Percentiles rank a stretch among this genome's conserved stretches.
phyloP scores from a whole-genome alignment of 257 asterid genomes.

The Plantago major region DNA sequence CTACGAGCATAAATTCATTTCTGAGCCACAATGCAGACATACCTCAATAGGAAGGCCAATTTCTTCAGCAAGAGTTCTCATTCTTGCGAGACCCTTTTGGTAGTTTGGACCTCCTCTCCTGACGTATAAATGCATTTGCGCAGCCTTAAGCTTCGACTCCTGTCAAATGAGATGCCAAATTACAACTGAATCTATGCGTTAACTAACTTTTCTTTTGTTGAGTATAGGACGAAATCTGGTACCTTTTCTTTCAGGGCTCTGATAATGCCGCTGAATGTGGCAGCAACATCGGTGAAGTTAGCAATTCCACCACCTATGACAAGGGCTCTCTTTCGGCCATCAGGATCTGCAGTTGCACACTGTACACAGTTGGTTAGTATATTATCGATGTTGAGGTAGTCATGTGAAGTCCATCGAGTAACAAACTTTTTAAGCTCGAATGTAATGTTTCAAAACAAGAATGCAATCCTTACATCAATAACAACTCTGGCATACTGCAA shows the following conservation, averaged over 20 bases:
- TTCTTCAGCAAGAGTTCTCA: conserved; percentile 87
- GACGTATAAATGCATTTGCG: conserved; percentile 73
- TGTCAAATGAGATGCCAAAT: conserved; percentile 20
- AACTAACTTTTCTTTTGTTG: background rate
- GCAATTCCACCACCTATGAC: conserved; percentile 96
- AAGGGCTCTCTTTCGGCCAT: conserved; percentile 83
- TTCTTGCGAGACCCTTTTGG: conserved; percentile 84
- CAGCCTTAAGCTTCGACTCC: conserved; percentile 95
- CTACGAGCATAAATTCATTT: too few species aligned
- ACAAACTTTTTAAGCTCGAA: too few species aligned
- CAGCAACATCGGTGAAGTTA: conserved; percentile 92
- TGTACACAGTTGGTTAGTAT: conserved; percentile 23
- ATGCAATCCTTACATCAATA: conserved; percentile 57
- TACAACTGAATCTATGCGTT: background rate
- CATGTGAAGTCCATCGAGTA: background rate
- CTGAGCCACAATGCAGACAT: background rate
- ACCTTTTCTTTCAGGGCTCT: conserved; percentile 93
- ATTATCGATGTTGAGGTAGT: background rate
- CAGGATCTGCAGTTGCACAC: conserved; percentile 97
- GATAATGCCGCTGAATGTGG: conserved; percentile 86
- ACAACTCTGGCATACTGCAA: conserved; percentile 96
- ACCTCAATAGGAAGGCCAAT: conserved; percentile 95
- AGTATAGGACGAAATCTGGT: conserved; percentile 8
- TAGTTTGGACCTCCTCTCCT: conserved; percentile 97
- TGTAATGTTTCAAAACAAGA: background rate